These are phyloP conservation scores for Phragmites australis DNA, from an alignment of 176 grass and related monocot genomes.

Conservation along the genomic window DNA sequence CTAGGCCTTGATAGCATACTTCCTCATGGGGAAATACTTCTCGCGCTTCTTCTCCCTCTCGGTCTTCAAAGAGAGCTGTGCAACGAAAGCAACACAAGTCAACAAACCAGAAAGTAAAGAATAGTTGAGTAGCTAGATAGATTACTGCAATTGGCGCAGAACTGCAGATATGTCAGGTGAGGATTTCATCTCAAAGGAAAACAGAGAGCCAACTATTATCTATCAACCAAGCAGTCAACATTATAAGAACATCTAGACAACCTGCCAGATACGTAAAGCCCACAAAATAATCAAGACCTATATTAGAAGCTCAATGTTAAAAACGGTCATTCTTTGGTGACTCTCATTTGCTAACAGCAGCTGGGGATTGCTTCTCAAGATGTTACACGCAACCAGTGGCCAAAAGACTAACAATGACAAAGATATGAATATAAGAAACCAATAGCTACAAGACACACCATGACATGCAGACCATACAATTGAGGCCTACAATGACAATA, in stretches of 20 bases:
- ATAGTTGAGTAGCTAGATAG: background rate
- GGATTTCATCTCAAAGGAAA: background rate
- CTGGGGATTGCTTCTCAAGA: background rate
- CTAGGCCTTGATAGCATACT: constrained; percentile 81
- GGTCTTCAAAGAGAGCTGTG: constrained; percentile 61
- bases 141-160: background rate
- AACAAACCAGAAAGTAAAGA: background rate
- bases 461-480: background rate
- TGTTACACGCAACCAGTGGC: background rate
- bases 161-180: background rate
- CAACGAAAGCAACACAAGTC: background rate
- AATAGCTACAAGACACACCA: background rate
- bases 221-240: background rate
- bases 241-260: background rate
- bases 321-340: background rate
- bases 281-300: background rate
- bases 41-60: constrained; percentile 72
- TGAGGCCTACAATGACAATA: background rate
- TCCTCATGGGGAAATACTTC: constrained; percentile 84
- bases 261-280: background rate
- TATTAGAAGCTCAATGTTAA: background rate
- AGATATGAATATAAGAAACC: background rate
- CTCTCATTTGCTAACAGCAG: background rate
- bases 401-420: background rate
- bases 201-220: background rate